Evolutionary conservation across 345 rosid genomes (phyloP), one percentile per base, ranked within the genome.

Genomic region (Litchi chinensis): DNA sequence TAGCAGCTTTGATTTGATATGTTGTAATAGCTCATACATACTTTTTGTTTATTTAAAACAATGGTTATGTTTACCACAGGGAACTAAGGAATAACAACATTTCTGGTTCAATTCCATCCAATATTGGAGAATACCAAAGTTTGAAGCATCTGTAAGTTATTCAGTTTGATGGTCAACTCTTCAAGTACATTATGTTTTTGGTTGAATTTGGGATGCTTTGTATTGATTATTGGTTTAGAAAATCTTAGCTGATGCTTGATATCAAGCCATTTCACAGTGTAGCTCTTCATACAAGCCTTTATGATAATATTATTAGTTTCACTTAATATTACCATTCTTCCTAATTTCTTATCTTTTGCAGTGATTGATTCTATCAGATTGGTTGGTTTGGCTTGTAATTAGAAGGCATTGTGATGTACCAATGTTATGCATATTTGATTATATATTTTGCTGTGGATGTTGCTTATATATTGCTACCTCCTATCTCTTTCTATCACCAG

Each of bases 71-170:
- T 57, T 76, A 28, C 50, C 46, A 43, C 87, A 92, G 97, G 78
- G 88, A 79, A 71, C 79, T 89, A 12, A 87, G 94, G 85, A 86
- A 89, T 72, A 79, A 76, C 74, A 88, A 87, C 77, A 79, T 89
- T 66, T 86, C 88, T 71, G 93, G 79, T 79, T 48, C 90, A 41
- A 85, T 91, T 75, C 97, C 94, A 48, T 81, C 94, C 50, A 74
- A 68, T 69, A 87, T 92, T 68, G 89, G 89, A 52, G 91, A 87
- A 41, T 85, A 66, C 68, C 80, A 75, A 77, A 89, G 56, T 68
- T 80, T 92, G 89, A 80, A 75, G 48, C 87, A 77, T 67, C 71
- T 91, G 97, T 92, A 84, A 85, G 97, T 87, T 66, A 40, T 70
- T 65, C 15, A 16, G 40, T 64, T 46, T 68, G 26, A 40, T 19